Base-by-base conservation (phyloP, 495 filamentous ascomycete species). In the Trypethelium eluteriae region DNA sequence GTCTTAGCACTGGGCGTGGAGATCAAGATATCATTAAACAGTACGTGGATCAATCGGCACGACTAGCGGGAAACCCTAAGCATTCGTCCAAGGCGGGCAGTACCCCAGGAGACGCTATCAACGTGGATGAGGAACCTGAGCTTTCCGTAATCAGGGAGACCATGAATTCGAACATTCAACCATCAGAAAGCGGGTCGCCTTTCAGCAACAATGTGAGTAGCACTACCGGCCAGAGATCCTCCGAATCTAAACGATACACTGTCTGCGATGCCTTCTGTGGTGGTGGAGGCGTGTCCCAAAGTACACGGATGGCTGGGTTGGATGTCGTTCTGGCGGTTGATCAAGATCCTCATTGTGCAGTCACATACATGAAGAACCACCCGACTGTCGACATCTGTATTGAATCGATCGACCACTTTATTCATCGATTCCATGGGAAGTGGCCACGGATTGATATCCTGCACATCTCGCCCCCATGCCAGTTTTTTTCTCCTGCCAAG, bases 381-480 rank as follows among this genome's bases (percentile, higher is more conserved):
- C 75, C 78, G 0, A 65, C 74, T 0, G 77, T 80, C 0, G 67
- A 70, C 0, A 69, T 83, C 6, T 80, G 83, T 62, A 25, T 79
- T 6, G 34, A 39, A 25, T 63, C 65, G 39, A 66, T 68, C 38
- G 47, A 32, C n/a, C 46, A 85, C 7, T 84, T 91, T 72, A 5
- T 79, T 59, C 16, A 72, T n/a, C 18, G 38, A 10, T 67, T 62
- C 10, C 66, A 16, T 71, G 68, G 65, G 65, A 53, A 70, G 11
- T 67, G 77, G 63, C 63, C 78, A 18, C 72, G 72, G 34, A 83
- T 90, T 0, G 92, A 96, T 70, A 78, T 96, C 25, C 78, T 89
- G 2, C 93, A 97, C 65, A 74, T 93, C 0, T 94, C 90, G 0
- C 91, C 91, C 0, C 93, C 93, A 0, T 98, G 93, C 62, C 90